Base-by-base conservation (phyloP, 208 protist species). In the Crithidia sp. region DNA sequence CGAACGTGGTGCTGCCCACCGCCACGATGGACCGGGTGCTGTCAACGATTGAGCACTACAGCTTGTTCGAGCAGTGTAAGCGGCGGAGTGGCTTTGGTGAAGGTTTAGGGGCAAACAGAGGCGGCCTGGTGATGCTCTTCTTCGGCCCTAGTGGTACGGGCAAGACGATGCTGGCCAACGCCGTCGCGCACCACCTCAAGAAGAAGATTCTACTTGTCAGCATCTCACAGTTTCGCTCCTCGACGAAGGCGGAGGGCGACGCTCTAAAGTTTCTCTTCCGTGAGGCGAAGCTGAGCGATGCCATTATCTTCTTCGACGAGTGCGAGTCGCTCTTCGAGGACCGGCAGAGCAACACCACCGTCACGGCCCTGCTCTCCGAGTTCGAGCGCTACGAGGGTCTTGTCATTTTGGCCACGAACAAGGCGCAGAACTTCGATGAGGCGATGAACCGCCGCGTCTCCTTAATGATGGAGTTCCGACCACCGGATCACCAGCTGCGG, bases 141-240 rank as follows among this genome's bases (percentile, higher is more conserved):
- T 94, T 95, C 71, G 95, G 95, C 3, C 91, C 91, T 10, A 94
- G 86, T 70, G 95, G 94, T 14, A 98, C 94, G 2, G 95, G 95
- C 13, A 98, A 98, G 76, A 98, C 95, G 47, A 97, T 98, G 94
- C 82, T 97, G 17, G 92, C 94, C 43, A 97, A 98, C 80, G 95
- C 95, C 14, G 88, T 98, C 9, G 94, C 94, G 58, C 79, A 95
- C 66, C 82, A 97, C 54, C 66, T 98, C 39, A 13, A 87, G 10
- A 96, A 97, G 64, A 90, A 88, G 45, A 83, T 98, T 43, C 81
- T 98, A 5, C 82, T 97, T 17, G 93, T 98, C 36, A 96, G 90
- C 55, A 72, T 96, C 52, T 65, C 86, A 49, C 83, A 96, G 72
- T 89, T 98, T 71, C 89, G 92, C 54, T 73, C 68, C 37, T 83